These are phyloP conservation scores for Lentinula detonsa DNA, from an alignment of 768 basidiomycete genomes.

Conservation along the genomic window DNA sequence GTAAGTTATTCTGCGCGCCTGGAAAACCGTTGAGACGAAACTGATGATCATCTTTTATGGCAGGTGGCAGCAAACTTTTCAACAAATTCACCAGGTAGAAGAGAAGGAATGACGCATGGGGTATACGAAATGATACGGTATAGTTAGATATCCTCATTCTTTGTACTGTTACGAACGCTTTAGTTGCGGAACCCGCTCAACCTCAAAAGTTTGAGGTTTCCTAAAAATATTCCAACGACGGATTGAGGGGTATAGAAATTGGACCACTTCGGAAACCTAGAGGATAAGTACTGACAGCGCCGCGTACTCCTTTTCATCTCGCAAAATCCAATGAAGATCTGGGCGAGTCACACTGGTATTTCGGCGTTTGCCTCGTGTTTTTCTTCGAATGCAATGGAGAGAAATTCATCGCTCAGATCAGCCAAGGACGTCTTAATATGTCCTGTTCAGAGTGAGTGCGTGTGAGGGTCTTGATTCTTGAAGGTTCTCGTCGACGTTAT, in stretches of 20 bases:
- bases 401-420: neutral
- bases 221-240: neutral
- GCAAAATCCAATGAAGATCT: neutral
- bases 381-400: neutral
- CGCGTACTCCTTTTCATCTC: too few relatives aligned
- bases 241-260: neutral
- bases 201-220: too few relatives aligned
- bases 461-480: neutral
- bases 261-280: too few relatives aligned
- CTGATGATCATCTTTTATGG: constrained; percentile 8
- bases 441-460: neutral
- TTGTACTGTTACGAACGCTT: too few relatives aligned
- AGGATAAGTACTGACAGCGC: too few relatives aligned
- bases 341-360: neutral
- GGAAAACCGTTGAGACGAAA: neutral
- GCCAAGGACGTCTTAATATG: neutral
- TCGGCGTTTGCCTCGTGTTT: neutral
- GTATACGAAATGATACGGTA: too few relatives aligned
- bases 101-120: neutral
- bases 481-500: neutral
- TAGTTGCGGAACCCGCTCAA: too few relatives aligned
- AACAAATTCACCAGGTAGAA: constrained; percentile 35
- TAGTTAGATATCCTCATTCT: neutral
- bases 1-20: constrained; percentile 30
- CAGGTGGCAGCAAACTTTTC: constrained; percentile 40